Evolutionary conservation across 139 green algal genomes (phyloP).

Genomic region (Micractinium conductrix): DNA sequence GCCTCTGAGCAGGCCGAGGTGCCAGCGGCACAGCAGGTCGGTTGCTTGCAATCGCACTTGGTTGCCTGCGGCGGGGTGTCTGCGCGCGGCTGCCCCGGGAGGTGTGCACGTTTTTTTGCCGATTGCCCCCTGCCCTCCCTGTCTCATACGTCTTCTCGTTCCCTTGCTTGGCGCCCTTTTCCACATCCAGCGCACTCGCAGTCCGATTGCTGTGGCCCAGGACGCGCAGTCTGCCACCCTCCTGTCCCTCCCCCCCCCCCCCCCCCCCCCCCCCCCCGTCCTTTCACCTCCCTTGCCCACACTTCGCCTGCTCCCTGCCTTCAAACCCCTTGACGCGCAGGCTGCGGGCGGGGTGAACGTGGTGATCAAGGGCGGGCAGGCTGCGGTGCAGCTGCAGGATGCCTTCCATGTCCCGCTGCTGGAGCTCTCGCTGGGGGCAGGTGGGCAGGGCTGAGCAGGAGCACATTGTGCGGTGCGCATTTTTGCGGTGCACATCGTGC

Average conservation of each 20-base stretch:
- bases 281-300: too few relatives aligned
- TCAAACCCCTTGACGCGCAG: neutral
- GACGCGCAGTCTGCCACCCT: too few relatives aligned
- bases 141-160: too few relatives aligned
- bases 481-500: neutral
- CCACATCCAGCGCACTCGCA: too few relatives aligned
- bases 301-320: neutral
- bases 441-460: neutral
- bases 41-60: too few relatives aligned
- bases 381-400: slow-evolving; percentile 63
- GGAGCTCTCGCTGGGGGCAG: slow-evolving; percentile 64
- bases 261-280: too few relatives aligned
- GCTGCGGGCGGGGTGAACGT: slow-evolving; percentile 51
- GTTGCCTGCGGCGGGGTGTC: too few relatives aligned
- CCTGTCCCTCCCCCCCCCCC: neutral
- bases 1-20: slow-evolving; percentile 6
- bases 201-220: too few relatives aligned
- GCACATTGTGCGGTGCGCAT: neutral
- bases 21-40: slow-evolving; percentile 6
- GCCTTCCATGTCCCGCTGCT: slow-evolving; percentile 62
- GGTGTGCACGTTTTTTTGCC: too few relatives aligned
- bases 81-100: too few relatives aligned
- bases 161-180: too few relatives aligned
- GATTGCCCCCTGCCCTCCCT: too few relatives aligned
- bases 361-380: slow-evolving; percentile 48